Conservation (phyloP, 495 filamentous ascomycete genomes). For the Pseudoneurospora amorphoporcata region DNA sequence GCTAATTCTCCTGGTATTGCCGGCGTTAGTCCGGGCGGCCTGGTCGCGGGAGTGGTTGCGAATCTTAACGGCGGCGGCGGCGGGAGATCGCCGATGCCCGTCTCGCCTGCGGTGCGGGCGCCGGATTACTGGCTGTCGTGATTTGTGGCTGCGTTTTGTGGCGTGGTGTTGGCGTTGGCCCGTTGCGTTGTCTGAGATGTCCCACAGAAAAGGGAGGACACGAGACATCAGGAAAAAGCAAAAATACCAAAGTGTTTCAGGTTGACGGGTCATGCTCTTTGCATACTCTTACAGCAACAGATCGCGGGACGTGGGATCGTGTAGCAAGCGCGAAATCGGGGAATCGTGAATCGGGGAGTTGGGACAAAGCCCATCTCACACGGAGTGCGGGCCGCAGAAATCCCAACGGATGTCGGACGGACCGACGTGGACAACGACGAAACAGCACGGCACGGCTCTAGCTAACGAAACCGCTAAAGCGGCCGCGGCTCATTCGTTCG, state of each 20-base stretch:
- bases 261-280: not conserved
- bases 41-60: conserved; percentile 4
- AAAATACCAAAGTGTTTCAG: not conserved
- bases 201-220: not conserved
- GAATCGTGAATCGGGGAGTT: not conserved
- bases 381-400: not conserved
- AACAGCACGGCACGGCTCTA: not conserved
- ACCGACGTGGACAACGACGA: not conserved
- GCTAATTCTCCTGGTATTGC: conserved; percentile 1
- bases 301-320: not conserved
- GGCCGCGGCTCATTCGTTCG: not conserved
- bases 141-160: not conserved
- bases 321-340: not conserved
- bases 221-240: not conserved
- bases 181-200: not conserved
- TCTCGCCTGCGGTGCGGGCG: not conserved
- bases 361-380: not conserved
- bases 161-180: not conserved
- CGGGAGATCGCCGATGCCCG: not conserved
- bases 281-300: not conserved
- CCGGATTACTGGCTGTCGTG: not conserved
- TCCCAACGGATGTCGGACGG: not conserved
- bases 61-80: not conserved
- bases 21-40: conserved; percentile 6
- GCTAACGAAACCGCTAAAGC: not conserved